phyloP scores from a whole-genome alignment of 371 early-diverging fungal species.

The Mortierella sp. region DNA sequence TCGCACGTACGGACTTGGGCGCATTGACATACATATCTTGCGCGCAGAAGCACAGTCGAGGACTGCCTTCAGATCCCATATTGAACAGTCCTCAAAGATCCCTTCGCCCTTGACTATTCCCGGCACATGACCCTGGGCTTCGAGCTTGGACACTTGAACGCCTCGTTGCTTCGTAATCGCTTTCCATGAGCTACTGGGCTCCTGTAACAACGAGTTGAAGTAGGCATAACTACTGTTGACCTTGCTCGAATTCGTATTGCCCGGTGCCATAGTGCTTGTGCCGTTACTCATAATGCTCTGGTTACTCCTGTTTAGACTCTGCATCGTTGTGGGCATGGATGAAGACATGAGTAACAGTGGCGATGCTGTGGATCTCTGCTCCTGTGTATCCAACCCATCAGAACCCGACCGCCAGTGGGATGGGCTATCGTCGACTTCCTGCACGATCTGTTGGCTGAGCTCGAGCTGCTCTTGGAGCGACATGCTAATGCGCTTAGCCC shows the following conservation, averaged over 20 bases:
- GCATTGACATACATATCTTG: conserved; percentile 35
- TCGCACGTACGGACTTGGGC: no score
- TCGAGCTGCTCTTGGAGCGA: conserved; percentile 54
- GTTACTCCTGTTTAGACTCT: conserved; percentile 34
- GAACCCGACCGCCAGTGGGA: conserved; percentile 20
- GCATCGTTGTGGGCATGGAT: conserved; percentile 50
- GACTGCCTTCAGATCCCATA: conserved; percentile 70
- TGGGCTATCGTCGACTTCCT: conserved; percentile 32
- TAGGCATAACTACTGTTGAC: conserved; percentile 45
- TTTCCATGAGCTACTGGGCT: conserved; percentile 50
- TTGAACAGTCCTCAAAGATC: conserved; percentile 62
- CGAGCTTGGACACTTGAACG: conserved; percentile 57
- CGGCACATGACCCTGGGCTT: conserved; percentile 61
- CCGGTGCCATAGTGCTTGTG: conserved; percentile 46
- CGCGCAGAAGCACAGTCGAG: conserved; percentile 56
- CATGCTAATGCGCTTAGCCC: conserved; percentile 29
- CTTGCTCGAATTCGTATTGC: conserved; percentile 44
- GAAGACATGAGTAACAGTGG: conserved; percentile 50
- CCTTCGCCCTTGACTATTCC: conserved; percentile 64
- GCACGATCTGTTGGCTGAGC: conserved; percentile 49
- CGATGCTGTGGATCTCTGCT: conserved; percentile 22
- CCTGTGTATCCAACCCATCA: conserved; percentile 23
- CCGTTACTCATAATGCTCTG: conserved; percentile 51
- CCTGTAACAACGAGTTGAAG: conserved; percentile 46
- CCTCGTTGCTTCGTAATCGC: conserved; percentile 39